Evolutionary conservation across 2,329 filamentous ascomycete species (phyloP), one percentile per base, ranked within the genome.

Genomic region (Colletotrichum brevisporum): DNA sequence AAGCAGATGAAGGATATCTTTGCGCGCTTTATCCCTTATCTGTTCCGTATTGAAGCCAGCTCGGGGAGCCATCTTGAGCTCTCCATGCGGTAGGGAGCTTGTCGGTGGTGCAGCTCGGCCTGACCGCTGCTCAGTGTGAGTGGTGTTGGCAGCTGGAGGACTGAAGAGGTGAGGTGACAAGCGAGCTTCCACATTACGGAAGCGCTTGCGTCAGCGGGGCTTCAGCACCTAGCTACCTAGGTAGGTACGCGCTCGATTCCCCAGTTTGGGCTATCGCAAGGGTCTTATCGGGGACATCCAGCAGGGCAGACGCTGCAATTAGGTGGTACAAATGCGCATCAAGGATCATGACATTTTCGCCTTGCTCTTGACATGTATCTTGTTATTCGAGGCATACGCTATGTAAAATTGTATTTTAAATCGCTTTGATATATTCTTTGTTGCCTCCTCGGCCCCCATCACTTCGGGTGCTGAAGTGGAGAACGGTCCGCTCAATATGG

Each of bases 1-100:
- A 71, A 99, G 91, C 75, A 98, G 90, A 82, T 92, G 91, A 74
- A 99, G 87, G 73, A 99, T 86, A 79, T 98, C 94, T 80, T 94
- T 94, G 71, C 94, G 92, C 73, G 94, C 93, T 82, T 92, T 94
- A 73, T 92, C 91, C 76, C 88, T 90, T 79, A 96, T 90, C 77
- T 94, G 90, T 75, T 92, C 89, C 69, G 91, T 89, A 80, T 91
- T 91, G 79, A 96, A 93, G 77, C 87, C 88, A 78, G 83, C 84
- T 81, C 89, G 88, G 83, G 90, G 90, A 83, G 89, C 90, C 91
- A 93, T 93, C 76, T 73, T 83, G 82, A 83, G 83, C 84, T 85
- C 84, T 83, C 83, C 84, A 86, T 85, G 79, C 73, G 79, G 31
- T 50, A 57, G 58, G 21, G 27, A 69, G 16, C 24, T 24, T 26